phyloP scores from a whole-genome alignment of 108 stramenopile species.

The Fistulifera pelliculosa region DNA sequence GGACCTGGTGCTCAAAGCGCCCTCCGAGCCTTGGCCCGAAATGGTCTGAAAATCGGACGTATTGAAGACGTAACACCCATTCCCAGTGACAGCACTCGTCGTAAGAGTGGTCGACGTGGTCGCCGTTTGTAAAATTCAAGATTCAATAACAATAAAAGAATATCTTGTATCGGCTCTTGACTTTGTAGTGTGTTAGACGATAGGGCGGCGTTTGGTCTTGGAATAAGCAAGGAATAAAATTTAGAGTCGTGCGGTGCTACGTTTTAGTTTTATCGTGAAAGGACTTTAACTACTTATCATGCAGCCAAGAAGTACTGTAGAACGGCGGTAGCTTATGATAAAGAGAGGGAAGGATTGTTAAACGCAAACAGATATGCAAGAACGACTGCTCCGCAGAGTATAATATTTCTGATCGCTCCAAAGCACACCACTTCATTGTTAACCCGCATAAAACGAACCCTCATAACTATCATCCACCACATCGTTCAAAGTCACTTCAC shows the following conservation, averaged over 20 bases:
- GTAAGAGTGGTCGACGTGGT: conserved; percentile 98
- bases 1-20: conserved; percentile 99
- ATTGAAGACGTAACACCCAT: conserved; percentile 99
- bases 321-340: too few species aligned
- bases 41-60: conserved; percentile 99
- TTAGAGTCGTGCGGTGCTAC: too few species aligned
- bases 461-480: conserved; percentile 15
- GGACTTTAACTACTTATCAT: too few species aligned
- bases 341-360: too few species aligned
- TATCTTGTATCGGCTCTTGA: background rate
- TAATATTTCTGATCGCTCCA: too few species aligned
- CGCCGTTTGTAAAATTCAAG: conserved; percentile 87
- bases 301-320: too few species aligned
- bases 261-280: too few species aligned
- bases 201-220: too few species aligned
- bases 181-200: too few species aligned
- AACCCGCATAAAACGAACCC: conserved; percentile 9
- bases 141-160: background rate
- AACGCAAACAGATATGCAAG: too few species aligned
- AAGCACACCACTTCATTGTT: background rate
- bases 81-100: conserved; percentile 97
- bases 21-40: conserved; percentile 94
- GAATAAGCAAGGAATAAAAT: too few species aligned
- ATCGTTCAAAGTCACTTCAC: conserved; percentile 47
- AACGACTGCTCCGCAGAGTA: too few species aligned